phyloP scores from a whole-genome alignment of 176 grass and related monocot genomes.

The Aegilops umbellulata region DNA sequence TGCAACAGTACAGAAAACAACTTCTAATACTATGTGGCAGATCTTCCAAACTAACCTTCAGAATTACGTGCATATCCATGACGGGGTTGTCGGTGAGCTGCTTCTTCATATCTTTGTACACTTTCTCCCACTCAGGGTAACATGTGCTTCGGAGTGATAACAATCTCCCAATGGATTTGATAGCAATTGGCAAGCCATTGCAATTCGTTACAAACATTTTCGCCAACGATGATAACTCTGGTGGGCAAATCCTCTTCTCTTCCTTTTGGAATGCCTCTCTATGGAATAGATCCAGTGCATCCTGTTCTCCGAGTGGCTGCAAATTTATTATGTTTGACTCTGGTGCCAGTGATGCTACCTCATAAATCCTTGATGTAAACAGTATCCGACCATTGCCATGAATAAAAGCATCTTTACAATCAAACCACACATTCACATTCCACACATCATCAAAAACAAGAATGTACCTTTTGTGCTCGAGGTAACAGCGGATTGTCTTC shows the following conservation, averaged over 20 bases:
- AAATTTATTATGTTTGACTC: constrained; percentile 1
- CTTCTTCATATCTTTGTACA: constrained; percentile 16
- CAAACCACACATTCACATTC: constrained; percentile 1
- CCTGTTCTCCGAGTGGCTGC: background rate
- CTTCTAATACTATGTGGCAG: too few relatives aligned
- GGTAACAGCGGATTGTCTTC: background rate
- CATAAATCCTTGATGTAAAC: constrained; percentile 8
- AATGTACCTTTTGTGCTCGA: constrained; percentile 6
- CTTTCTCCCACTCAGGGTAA: constrained; percentile 23
- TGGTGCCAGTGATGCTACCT: background rate
- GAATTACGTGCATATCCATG: too few relatives aligned
- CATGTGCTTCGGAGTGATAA: constrained; percentile 22
- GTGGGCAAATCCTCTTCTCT: background rate
- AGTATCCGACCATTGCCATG: background rate
- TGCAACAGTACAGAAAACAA: too few relatives aligned
- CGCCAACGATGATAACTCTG: background rate
- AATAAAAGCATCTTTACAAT: constrained; percentile 16
- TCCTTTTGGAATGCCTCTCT: constrained; percentile 19
- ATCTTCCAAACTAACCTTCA: too few relatives aligned
- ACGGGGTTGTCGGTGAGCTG: too few relatives aligned
- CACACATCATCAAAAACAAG: constrained; percentile 25
- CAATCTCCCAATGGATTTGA: constrained; percentile 22
- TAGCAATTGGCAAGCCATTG: constrained; percentile 33
- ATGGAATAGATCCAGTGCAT: constrained; percentile 27
- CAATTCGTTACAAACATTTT: constrained; percentile 21